Evolutionary conservation across 306 rosid species (phyloP), one percentile per base, ranked within the genome.

Genomic region (Acacia crassicarpa): DNA sequence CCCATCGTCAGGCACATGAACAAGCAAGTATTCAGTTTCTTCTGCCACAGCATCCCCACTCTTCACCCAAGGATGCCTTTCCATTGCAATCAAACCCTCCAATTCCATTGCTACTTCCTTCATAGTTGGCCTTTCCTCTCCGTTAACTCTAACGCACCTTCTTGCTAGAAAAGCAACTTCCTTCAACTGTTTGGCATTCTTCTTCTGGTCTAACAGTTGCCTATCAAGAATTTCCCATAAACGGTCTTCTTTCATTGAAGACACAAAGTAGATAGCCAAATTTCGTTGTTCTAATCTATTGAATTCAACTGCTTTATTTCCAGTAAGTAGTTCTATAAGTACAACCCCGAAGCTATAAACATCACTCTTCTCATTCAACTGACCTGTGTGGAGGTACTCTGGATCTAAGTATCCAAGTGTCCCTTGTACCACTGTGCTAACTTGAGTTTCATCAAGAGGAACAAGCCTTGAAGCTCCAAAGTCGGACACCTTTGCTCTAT

Each of bases 81-180:
- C 82, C 66, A 38, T 22, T 35, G 81, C 66, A 65, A 77, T 58
- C 27, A 87, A 41, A 40, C 90, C 81, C 27, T 91, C 92, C 6
- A 91, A 61, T 68, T 85, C 86, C 74, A 35, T 84, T 30, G 89
- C 87, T 20, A 91, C 88, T 81, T 91, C 89, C 82, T 87, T 91
- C 92, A 91, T 89, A 11, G 71, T 72, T 0, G 92, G 94, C 7
- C 94, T 86, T 27, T 89, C 92, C 72, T 87, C 90, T 66, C 90
- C 89, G 30, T 14, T 89, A 4, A 87, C 15, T 19, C 68, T 83
- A 10, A 89, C 48, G 20, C 94, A 91, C n/a, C 4, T n/a, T 40
- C 12, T 72, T 8, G 86, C 89, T 5, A 89, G 58, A 41, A 68
- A 75, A 0, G 86, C 84, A 35, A 81, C 81, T 62, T 89, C 87